A percentile compares a stretch with the other conserved stretches of the same genome.
These are phyloP conservation scores for Solanum virginianum DNA, from an alignment of 257 asterid species.

Conservation along the genomic window DNA sequence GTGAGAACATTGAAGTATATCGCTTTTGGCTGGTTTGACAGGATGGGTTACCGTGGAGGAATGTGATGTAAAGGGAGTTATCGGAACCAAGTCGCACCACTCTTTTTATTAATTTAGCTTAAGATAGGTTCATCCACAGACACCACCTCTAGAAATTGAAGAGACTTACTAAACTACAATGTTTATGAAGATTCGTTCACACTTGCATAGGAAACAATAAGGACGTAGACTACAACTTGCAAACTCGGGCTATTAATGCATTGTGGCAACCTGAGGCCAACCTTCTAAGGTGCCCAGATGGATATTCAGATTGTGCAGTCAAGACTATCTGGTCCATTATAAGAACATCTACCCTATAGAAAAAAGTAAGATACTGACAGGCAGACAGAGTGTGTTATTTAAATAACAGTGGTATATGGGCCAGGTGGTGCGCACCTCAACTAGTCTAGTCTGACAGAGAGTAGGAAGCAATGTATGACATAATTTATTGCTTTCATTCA, in stretches of 20 bases:
- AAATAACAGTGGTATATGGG: not conserved
- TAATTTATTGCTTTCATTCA: not conserved
- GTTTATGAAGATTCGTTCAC: not conserved
- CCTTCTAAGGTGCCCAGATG: not conserved
- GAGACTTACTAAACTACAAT: not conserved
- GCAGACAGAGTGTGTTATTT: not conserved
- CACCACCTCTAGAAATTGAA: not conserved
- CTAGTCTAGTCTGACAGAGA: not conserved
- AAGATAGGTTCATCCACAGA: not conserved
- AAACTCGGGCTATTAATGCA: not conserved
- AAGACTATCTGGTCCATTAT: not conserved
- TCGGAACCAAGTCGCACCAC: not conserved
- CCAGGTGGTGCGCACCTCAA: not conserved
- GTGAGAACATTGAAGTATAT: not conserved
- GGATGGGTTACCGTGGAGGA: not conserved
- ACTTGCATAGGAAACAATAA: not conserved
- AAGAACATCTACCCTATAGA: not conserved
- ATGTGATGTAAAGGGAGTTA: not conserved
- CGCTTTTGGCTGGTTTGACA: not conserved
- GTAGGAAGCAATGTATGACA: not conserved
- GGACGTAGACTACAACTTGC: not conserved
- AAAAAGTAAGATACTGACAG: not conserved
- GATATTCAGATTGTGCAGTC: not conserved
- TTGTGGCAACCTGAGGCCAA: not conserved
- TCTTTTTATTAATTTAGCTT: not conserved